Evolutionary conservation across 2,329 filamentous ascomycete species (phyloP), one percentile per base, ranked within the genome.

Genomic region (Colletotrichum sp.): DNA sequence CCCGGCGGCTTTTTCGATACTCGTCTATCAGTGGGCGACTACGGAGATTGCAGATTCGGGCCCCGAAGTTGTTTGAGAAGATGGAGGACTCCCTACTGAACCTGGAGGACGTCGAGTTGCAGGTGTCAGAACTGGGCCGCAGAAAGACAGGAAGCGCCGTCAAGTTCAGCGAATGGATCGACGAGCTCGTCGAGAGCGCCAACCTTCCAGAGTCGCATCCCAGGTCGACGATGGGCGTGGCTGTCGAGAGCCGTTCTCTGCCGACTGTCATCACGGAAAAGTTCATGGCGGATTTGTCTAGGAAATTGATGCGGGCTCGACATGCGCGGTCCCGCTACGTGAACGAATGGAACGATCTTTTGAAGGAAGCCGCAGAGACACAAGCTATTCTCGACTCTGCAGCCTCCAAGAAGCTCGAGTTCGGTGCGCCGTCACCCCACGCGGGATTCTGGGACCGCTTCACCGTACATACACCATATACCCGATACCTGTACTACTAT

Each of bases 111-210:
- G 87, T 98, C 18, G 96, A 98, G 83, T 89, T 90, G 5, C 95
- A 98, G 81, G 94, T 99, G 4, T 86, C 90, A 24, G 95, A 97
- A 82, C 88, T 99, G 55, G 92, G 93, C 78, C 92, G 93, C 78
- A 92, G 96, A 79, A 98, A 98, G 87, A 93, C 92, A 4, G 95
- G 94, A 18, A 95, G 92, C 28, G 93, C 95, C 7, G 87, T 88
- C 71, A 91, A 94, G 57, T 97, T 96, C 81, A 92, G 93, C 79
- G 96, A 98, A 79, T 99, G 97, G 97, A 98, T 99, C 78, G 96
- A 99, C 79, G 97, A 99, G 82, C 87, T 99, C 36, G 93, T 92
- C 4, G 96, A 99, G 78, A 91, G 93, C 78, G 92, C 93, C 60
- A 93, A 91, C 79, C 84, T 95, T 7, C 91, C 93, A 3, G 95